These are phyloP conservation scores for Rhodomyrtus tomentosa DNA, from an alignment of 345 rosid species.

Conservation along the genomic window DNA sequence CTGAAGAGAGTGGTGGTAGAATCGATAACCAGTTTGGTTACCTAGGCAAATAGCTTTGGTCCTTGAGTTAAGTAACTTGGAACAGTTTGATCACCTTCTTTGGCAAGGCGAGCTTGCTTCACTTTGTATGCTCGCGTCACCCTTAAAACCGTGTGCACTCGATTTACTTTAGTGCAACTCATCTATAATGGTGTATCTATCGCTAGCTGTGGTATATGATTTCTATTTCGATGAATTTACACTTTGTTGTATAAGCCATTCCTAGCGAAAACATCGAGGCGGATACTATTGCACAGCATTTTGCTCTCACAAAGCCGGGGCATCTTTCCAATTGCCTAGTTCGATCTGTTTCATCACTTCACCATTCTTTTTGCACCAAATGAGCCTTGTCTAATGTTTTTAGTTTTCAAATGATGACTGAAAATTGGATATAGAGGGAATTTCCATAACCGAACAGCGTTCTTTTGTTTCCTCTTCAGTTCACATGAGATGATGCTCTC, in stretches of 20 bases:
- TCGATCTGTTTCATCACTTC: neutral
- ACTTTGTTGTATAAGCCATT: neutral
- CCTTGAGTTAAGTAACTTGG: neutral
- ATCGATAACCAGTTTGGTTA: no score
- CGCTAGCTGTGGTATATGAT: neutral
- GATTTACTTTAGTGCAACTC: neutral
- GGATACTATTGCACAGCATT: neutral
- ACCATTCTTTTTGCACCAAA: neutral
- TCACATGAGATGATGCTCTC: no score
- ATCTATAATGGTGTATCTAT: neutral
- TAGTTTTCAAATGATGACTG: neutral
- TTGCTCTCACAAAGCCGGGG: neutral
- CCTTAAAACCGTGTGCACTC: neutral
- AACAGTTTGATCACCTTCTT: neutral
- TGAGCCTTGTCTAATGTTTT: neutral
- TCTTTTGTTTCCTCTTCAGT: no score
- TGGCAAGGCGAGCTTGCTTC: neutral
- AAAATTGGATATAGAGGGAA: neutral
- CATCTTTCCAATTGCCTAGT: neutral
- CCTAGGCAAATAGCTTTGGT: neutral
- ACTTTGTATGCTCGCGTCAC: neutral
- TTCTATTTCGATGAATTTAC: neutral
- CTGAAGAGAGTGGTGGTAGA: neutral
- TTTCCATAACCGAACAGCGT: no score
- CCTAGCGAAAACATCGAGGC: neutral